Conservation (phyloP, 2,329 filamentous ascomycete species). For the Hypoxylon sp. region DNA sequence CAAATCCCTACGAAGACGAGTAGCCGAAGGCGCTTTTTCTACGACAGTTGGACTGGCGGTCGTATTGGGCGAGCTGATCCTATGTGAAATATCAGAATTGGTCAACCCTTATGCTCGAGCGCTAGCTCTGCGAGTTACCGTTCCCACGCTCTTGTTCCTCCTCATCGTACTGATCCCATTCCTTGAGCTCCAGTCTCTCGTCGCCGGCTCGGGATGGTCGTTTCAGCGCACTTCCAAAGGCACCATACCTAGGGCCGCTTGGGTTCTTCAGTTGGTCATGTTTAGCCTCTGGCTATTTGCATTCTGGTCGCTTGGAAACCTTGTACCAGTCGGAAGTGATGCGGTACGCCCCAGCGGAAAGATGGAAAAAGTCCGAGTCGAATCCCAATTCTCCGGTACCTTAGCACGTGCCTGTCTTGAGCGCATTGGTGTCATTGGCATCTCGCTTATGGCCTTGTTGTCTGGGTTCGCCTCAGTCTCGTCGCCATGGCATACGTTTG, state of each 20-base stretch:
- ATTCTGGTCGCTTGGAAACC: slow-evolving; percentile 82
- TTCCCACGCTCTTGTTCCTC: slow-evolving; percentile 77
- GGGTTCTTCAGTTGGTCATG: slow-evolving; percentile 71
- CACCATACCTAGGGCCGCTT: slow-evolving; percentile 69
- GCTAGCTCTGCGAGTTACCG: slow-evolving; percentile 75
- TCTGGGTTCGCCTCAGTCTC: slow-evolving; percentile 92
- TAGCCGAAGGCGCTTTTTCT: slow-evolving; percentile 76
- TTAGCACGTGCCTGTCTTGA: slow-evolving; percentile 70
- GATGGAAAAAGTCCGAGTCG: slow-evolving; percentile 57
- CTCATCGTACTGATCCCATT: slow-evolving; percentile 82
- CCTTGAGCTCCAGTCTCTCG: slow-evolving; percentile 78
- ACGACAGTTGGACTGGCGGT: slow-evolving; percentile 81
- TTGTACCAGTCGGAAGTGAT: slow-evolving; percentile 63
- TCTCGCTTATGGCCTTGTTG: slow-evolving; percentile 87
- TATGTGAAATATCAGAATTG: slow-evolving; percentile 85
- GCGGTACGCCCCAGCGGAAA: slow-evolving; percentile 57
- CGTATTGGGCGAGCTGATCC: slow-evolving; percentile 82
- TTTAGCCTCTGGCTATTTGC: slow-evolving; percentile 76
- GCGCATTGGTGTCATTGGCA: slow-evolving; percentile 85
- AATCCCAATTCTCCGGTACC: slow-evolving; percentile 54
- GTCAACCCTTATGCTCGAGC: slow-evolving; percentile 76
- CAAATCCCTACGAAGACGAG: slow-evolving; percentile 63
- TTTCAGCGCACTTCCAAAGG: slow-evolving; percentile 71
- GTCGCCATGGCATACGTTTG: slow-evolving; percentile 86
- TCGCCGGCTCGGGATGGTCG: slow-evolving; percentile 69